Evolutionary conservation across 306 rosid species (phyloP).

Genomic region (Medicago arabica): DNA sequence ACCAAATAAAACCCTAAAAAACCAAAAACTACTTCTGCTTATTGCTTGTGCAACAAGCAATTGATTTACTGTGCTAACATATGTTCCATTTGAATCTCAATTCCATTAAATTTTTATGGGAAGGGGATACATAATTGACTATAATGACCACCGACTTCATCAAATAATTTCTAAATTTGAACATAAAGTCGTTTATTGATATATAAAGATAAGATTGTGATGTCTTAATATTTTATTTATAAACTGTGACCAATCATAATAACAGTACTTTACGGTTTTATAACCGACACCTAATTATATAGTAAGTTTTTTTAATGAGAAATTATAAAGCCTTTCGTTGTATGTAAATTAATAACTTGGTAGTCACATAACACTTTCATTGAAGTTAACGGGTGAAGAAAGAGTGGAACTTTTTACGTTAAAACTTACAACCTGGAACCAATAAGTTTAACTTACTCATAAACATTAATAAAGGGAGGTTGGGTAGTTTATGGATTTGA

Average conservation of each 20-base stretch:
- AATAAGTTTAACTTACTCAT: slow-evolving; percentile 20
- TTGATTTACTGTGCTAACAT: no score
- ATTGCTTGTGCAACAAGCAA: no score
- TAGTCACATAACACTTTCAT: slow-evolving; percentile 36
- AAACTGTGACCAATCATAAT: not conserved
- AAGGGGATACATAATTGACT: not conserved
- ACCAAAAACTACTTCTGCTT: no score
- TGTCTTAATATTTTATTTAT: not conserved
- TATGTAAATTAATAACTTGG: slow-evolving; percentile 27
- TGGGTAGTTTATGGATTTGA: no score
- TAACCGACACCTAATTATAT: slow-evolving; percentile 34
- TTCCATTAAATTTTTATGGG: no score
- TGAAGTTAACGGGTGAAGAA: slow-evolving; percentile 33
- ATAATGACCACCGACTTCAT: not conserved
- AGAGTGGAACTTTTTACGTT: slow-evolving; percentile 3
- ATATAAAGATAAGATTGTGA: not conserved
- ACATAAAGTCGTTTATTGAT: not conserved
- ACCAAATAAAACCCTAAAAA: no score
- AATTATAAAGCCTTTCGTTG: slow-evolving; percentile 25
- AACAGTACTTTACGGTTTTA: not conserved
- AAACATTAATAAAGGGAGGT: not conserved
- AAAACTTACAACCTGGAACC: not conserved
- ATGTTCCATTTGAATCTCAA: no score
- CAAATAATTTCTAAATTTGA: not conserved
- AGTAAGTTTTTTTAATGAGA: not conserved